Conservation (phyloP, 108 stramenopile genomes). For the Cyclotella choctawhatcheeana region DNA sequence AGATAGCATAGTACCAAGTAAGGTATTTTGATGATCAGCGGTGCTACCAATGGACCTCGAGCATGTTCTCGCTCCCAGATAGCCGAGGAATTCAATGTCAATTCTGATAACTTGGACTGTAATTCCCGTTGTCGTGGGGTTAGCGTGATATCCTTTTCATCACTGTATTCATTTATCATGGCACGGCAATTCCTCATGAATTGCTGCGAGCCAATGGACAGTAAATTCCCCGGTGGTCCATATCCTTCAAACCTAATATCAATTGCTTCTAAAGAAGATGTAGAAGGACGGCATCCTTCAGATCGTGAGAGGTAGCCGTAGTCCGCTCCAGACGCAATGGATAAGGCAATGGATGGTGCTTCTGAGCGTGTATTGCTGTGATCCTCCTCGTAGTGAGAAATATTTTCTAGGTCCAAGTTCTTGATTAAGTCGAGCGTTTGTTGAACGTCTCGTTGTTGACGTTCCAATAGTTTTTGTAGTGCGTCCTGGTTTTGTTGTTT, state of each 20-base stretch:
- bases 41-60: conserved; percentile 55
- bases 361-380: neutral
- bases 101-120: conserved; percentile 39
- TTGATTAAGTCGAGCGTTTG: conserved; percentile 54
- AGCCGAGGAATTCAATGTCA: conserved; percentile 56
- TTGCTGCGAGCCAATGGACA: conserved; percentile 56
- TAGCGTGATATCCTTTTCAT: conserved; percentile 41
- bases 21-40: conserved; percentile 62
- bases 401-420: conserved; percentile 22
- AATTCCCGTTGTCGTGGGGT: conserved; percentile 46
- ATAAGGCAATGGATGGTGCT: conserved; percentile 41
- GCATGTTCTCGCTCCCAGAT: conserved; percentile 67
- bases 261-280: neutral
- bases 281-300: conserved; percentile 53
- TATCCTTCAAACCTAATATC: conserved; percentile 51
- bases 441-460: conserved; percentile 53
- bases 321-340: conserved; percentile 57
- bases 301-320: conserved; percentile 68
- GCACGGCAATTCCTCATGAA: conserved; percentile 66
- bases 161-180: conserved; percentile 66
- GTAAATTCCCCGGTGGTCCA: conserved; percentile 65
- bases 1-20: conserved; percentile 61
- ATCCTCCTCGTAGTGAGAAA: conserved; percentile 3
- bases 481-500: conserved; percentile 25
- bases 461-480: conserved; percentile 47